phyloP scores from a whole-genome alignment of 176 grass and related monocot genomes.

The Olyra latifolia region DNA sequence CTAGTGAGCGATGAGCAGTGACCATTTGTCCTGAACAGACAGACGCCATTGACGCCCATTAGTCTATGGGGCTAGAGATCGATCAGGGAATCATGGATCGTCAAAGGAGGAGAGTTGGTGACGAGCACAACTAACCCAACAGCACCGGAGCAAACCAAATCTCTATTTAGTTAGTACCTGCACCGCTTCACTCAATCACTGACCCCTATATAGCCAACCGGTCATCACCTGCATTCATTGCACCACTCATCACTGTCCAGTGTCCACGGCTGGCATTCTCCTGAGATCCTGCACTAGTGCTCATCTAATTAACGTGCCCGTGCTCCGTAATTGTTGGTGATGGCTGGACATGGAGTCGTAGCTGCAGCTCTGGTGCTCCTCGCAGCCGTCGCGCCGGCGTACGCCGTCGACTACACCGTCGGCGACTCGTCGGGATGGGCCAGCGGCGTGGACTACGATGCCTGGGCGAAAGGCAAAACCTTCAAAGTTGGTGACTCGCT shows the following conservation, averaged over 20 bases:
- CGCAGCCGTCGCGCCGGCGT: constrained; percentile 45
- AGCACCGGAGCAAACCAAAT: constrained; percentile 34
- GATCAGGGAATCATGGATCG: constrained; percentile 18
- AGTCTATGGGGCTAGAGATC: neutral
- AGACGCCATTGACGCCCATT: neutral
- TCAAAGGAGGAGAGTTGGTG: constrained; percentile 37
- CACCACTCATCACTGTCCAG: neutral
- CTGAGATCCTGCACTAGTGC: neutral
- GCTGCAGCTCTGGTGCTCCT: constrained; percentile 37
- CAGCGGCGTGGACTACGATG: constrained; percentile 61
- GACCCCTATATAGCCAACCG: constrained; percentile 14
- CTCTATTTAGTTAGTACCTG: constrained; percentile 15
- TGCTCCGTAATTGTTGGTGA: neutral
- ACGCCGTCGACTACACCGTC: constrained; percentile 62
- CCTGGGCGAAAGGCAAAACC: constrained; percentile 65
- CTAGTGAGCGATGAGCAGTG: neutral
- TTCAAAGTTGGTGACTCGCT: constrained; percentile 68
- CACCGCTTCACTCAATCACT: constrained; percentile 1
- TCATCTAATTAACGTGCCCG: too few relatives aligned
- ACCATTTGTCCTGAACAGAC: neutral
- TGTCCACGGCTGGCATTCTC: neutral
- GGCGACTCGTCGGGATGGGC: constrained; percentile 77
- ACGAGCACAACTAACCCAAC: constrained; percentile 45
- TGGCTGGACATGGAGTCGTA: constrained; percentile 40
- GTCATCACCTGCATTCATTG: neutral